Evolutionary conservation across 1,139 yeast species (phyloP).

Genomic region (Sugiyamaella grinbergsii): DNA sequence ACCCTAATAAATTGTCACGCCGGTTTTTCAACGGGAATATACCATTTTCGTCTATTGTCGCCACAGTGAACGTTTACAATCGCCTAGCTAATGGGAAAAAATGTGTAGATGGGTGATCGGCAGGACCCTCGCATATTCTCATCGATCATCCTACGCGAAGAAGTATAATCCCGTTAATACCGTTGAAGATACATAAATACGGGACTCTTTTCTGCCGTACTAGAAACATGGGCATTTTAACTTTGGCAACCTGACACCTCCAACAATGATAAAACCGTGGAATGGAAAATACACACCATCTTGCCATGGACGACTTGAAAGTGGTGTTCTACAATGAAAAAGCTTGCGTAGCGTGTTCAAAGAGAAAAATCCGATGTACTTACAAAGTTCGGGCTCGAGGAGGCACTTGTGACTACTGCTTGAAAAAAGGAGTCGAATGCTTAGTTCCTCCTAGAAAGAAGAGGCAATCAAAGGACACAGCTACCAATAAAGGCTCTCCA

Average conservation of each 20-base stretch:
- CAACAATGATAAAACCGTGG: no score
- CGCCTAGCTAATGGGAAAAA: neutral
- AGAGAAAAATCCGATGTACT: constrained; percentile 2
- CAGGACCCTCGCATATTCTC: neutral
- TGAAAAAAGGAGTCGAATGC: constrained; percentile 4
- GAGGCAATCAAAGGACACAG: neutral
- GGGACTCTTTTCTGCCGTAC: no score
- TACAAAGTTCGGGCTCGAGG: neutral
- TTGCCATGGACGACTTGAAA: constrained; percentile 1
- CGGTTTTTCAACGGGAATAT: neutral
- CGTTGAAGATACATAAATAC: neutral
- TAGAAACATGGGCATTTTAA: no score
- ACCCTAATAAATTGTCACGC: no score
- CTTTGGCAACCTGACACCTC: no score
- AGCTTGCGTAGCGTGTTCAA: constrained; percentile 4
- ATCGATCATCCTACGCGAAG: constrained; percentile 2
- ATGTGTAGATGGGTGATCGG: neutral
- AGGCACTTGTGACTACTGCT: neutral
- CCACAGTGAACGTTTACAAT: no score
- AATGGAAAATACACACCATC: neutral
- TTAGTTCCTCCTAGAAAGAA: constrained; percentile 8
- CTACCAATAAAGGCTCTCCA: neutral
- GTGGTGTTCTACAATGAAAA: constrained; percentile 1
- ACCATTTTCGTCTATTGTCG: constrained; percentile 1
- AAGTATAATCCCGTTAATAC: constrained; percentile 7